These are phyloP conservation scores for Aotearoamyces nothofagi DNA, from an alignment of 2,329 filamentous ascomycete genomes.

Conservation along the genomic window DNA sequence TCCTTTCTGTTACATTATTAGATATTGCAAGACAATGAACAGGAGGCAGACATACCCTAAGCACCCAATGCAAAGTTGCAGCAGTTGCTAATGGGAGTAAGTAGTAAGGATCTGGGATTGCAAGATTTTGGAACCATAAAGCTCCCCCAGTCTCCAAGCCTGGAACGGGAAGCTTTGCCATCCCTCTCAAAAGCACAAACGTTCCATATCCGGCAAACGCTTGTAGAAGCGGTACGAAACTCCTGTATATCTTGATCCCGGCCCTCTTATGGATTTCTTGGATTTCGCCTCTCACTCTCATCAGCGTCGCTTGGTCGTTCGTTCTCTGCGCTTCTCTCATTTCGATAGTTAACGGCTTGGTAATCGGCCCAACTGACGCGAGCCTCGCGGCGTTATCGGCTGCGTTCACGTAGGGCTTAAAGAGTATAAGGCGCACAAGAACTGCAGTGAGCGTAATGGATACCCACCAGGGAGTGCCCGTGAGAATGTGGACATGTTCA, in stretches of 20 bases:
- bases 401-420: slow-evolving; percentile 48
- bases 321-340: slow-evolving; percentile 25
- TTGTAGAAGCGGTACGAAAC: slow-evolving; percentile 42
- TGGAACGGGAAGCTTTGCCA: slow-evolving; percentile 68
- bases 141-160: slow-evolving; percentile 55
- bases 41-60: slow-evolving; percentile 12
- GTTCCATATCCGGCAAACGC: slow-evolving; percentile 65
- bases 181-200: slow-evolving; percentile 62
- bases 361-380: slow-evolving; percentile 40
- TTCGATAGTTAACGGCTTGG: slow-evolving; percentile 37
- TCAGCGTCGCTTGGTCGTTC: slow-evolving; percentile 30
- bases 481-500: slow-evolving; percentile 68
- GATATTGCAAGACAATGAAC: background rate
- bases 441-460: slow-evolving; percentile 54
- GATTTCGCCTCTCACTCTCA: slow-evolving; percentile 32
- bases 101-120: slow-evolving; percentile 61
- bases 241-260: slow-evolving; percentile 35
- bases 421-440: slow-evolving; percentile 45
- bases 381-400: slow-evolving; percentile 48
- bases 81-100: slow-evolving; percentile 53
- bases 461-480: slow-evolving; percentile 68
- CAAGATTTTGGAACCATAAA: slow-evolving; percentile 69
- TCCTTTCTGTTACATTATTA: slow-evolving; percentile 22
- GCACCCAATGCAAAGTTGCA: slow-evolving; percentile 34
- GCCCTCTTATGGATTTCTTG: slow-evolving; percentile 32